Evolutionary conservation across 192 early-diverging fungal species (phyloP), one percentile per base, ranked within the genome.

Genomic region (Backusella morwellensis): DNA sequence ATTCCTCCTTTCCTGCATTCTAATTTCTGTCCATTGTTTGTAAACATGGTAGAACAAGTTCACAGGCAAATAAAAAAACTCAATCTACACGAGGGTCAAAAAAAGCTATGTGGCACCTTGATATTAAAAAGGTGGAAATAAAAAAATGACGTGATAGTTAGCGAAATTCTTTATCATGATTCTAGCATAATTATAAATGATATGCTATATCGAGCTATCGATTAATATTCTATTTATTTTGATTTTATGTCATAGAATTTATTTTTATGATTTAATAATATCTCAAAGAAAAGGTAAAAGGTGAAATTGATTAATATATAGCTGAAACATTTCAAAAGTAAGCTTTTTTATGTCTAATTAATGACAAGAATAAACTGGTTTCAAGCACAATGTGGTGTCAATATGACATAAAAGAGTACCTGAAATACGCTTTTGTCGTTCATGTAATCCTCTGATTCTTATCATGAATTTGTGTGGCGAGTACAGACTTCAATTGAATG

Each of bases 71-170:
- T 9, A 26, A 9, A 12, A 6, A 63, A 63, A 63, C 2, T 11
- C 8, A 23, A 23, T 29, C 21, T 50, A 50, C 21, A 59, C 11
- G 54, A 59, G 54, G 23, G 8, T 0, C 11, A 59, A 21, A 26
- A 26, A 59, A 59, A 26, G 9, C 21, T 26, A 59, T 59, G 56
- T 63, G 21, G 26, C 23, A 63, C 56, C 23, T 63, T 63, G 56
- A n/a, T 19, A 50, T 50, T n/a, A 63, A 59, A 23, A 56, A 23
- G n/a, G 6, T 21, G 8, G 7, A 54, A 21, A 8, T 6, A 56
- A 56, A 56, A 63, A 63, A 11, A 63, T 63, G 56, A 63, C 56
- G 56, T 63, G 56, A 63, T 63, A 29, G 56, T 63, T 63, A 63
- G 26, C 56, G 56, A 63, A 63, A 63, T 29, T 23, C 21, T 63